Percentiles rank a stretch among this genome's conserved stretches.
Evolutionary conservation across 129 eudicot species (phyloP).

Genomic region (Flaveria bidentis): DNA sequence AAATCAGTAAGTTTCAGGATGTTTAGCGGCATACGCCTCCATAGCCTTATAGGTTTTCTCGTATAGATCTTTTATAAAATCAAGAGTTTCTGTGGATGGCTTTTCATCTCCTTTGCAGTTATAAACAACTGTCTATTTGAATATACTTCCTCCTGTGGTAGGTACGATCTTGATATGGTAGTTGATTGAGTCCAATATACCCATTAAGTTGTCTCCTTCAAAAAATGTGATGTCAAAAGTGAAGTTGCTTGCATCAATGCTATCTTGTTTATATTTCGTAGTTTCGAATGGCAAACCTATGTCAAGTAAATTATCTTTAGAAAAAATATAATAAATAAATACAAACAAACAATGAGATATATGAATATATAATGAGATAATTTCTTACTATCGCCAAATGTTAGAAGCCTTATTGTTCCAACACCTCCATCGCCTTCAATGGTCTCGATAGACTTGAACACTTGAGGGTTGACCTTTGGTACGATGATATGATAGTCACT

Average conservation of each 20-base stretch:
- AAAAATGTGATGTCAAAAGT: neutral
- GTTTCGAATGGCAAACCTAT: conserved; percentile 5
- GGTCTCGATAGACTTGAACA: conserved; percentile 19
- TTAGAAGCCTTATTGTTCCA: conserved; percentile 16
- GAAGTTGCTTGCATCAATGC: conserved; percentile 1
- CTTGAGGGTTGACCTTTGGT: conserved; percentile 11
- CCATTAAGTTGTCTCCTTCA: conserved; percentile 29
- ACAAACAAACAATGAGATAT: neutral
- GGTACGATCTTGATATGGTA: conserved; percentile 21
- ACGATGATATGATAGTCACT: neutral
- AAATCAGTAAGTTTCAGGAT: neutral
- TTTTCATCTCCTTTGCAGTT: conserved; percentile 29
- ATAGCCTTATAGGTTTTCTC: conserved; percentile 28
- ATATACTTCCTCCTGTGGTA: neutral
- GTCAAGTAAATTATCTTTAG: neutral
- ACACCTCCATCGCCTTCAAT: conserved; percentile 16
- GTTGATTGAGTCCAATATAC: conserved; percentile 25
- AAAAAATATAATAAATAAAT: neutral
- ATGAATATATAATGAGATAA: neutral
- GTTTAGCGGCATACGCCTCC: neutral
- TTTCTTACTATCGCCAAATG: conserved; percentile 8
- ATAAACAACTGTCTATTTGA: conserved; percentile 22
- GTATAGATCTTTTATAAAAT: conserved; percentile 14
- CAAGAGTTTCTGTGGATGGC: neutral
- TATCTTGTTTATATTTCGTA: conserved; percentile 11